phyloP scores from a whole-genome alignment of 257 asterid genomes.

The Galeopsis tetrahit region DNA sequence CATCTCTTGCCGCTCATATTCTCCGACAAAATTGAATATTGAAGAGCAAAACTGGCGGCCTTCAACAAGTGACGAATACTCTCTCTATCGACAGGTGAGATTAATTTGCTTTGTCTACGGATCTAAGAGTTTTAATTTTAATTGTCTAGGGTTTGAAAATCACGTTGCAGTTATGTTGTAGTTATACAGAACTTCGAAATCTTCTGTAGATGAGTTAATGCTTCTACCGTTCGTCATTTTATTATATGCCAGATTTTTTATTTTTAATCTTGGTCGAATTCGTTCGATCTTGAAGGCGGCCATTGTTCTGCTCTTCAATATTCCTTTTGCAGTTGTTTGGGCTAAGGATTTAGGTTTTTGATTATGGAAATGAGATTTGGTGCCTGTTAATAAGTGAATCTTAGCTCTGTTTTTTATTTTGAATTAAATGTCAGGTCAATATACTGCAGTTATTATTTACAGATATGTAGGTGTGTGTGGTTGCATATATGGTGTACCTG shows the following conservation, averaged over 20 bases:
- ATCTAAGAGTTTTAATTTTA: not conserved
- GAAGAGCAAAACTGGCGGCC: too few relatives aligned
- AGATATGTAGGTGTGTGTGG: not conserved
- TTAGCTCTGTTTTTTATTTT: not conserved
- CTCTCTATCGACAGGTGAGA: slow-evolving; percentile 25
- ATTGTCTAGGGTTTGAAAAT: slow-evolving; percentile 15
- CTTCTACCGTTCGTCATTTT: not conserved
- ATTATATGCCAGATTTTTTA: not conserved
- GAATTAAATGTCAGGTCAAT: slow-evolving; percentile 23
- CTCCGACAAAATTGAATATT: too few relatives aligned
- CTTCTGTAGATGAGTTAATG: not conserved
- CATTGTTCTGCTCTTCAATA: not conserved
- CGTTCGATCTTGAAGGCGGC: slow-evolving; percentile 7
- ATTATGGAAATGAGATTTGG: not conserved
- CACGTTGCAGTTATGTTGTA: not conserved
- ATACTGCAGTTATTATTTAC: not conserved
- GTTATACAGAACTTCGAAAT: not conserved
- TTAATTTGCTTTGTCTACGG: not conserved
- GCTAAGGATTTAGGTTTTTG: slow-evolving; percentile 3
- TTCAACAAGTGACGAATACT: slow-evolving; percentile 11
- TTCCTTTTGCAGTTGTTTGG: not conserved
- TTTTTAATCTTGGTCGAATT: not conserved
- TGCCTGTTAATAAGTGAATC: not conserved
- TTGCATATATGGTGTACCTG: not conserved
- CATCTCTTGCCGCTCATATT: slow-evolving; percentile 34